Evolutionary conservation across 78 protist genomes (phyloP).

Genomic region (Pelomyxa schiedti): DNA sequence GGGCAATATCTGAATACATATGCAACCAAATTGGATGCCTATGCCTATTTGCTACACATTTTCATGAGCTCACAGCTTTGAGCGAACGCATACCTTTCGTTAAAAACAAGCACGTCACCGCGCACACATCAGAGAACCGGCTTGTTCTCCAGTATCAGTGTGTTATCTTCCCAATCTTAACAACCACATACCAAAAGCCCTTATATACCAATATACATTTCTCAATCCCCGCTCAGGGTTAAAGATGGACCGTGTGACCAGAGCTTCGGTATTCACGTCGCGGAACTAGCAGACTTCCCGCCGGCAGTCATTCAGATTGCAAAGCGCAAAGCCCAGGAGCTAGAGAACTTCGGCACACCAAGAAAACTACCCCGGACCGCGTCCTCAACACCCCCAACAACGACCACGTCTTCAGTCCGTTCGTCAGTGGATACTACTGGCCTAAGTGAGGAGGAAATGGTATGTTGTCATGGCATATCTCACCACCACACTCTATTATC

Average conservation of each 20-base stretch:
- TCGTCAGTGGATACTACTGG: too few relatives aligned
- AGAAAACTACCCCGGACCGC: too few relatives aligned
- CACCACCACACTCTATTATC: too few relatives aligned
- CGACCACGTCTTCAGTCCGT: too few relatives aligned
- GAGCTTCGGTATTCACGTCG: slow-evolving; percentile 89
- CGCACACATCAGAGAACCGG: slow-evolving; percentile 19
- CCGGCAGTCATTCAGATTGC: slow-evolving; percentile 44
- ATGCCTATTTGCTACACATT: slow-evolving; percentile 92
- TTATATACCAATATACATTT: neutral
- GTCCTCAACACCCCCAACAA: too few relatives aligned
- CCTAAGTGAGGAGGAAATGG: too few relatives aligned
- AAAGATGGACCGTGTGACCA: slow-evolving; percentile 71
- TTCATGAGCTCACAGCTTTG: slow-evolving; percentile 82
- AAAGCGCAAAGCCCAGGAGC: slow-evolving; percentile 56
- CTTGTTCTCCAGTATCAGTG: slow-evolving; percentile 6
- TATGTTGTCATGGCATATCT: too few relatives aligned
- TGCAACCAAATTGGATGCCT: slow-evolving; percentile 37
- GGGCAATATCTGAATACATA: slow-evolving; percentile 84
- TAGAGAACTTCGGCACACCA: slow-evolving; percentile 78
- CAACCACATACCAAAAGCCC: neutral
- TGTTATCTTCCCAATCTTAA: neutral
- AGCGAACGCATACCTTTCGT: slow-evolving; percentile 14
- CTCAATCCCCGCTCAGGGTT: slow-evolving; percentile 60
- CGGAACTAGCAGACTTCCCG: slow-evolving; percentile 69
- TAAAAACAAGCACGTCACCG: slow-evolving; percentile 60